Conservation (phyloP, 345 rosid genomes). For the Toxicodendron radicans region DNA sequence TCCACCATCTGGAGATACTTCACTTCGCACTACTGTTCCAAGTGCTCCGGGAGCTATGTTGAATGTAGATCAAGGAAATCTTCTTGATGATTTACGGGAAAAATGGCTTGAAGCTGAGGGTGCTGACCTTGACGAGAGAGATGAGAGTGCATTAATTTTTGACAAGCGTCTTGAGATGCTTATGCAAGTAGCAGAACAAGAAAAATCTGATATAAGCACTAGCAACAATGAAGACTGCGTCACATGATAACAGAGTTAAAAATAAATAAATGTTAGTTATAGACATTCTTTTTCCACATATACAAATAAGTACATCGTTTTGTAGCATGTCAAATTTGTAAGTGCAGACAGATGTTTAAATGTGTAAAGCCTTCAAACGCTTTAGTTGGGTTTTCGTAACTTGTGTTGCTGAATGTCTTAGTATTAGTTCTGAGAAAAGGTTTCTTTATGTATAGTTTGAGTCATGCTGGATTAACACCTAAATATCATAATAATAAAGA, state of each 20-base stretch:
- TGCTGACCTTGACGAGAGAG: conserved; percentile 95
- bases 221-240: conserved; percentile 26
- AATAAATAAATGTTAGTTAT: not conserved
- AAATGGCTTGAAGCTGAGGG: conserved; percentile 99
- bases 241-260: conserved; percentile 15
- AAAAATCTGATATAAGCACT: conserved; percentile 37
- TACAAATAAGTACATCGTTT: conserved; percentile 1
- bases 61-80: conserved; percentile 70
- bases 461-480: too few species aligned
- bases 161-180: conserved; percentile 90
- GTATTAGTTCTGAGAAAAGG: not conserved
- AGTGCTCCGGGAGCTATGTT: conserved; percentile 85
- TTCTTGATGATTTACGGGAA: conserved; percentile 90
- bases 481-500: too few species aligned
- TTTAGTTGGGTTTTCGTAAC: not conserved
- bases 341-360: not conserved
- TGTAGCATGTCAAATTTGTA: conserved; percentile 6
- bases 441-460: not conserved
- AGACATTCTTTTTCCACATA: conserved; percentile 15
- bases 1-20: conserved; percentile 94
- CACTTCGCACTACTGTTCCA: conserved; percentile 81
- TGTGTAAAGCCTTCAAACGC: not conserved
- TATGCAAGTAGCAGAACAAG: conserved; percentile 71
- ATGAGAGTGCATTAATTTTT: conserved; percentile 82
- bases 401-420: not conserved